These are phyloP conservation scores for Russula foetens DNA, from an alignment of 768 basidiomycete genomes.

Conservation along the genomic window DNA sequence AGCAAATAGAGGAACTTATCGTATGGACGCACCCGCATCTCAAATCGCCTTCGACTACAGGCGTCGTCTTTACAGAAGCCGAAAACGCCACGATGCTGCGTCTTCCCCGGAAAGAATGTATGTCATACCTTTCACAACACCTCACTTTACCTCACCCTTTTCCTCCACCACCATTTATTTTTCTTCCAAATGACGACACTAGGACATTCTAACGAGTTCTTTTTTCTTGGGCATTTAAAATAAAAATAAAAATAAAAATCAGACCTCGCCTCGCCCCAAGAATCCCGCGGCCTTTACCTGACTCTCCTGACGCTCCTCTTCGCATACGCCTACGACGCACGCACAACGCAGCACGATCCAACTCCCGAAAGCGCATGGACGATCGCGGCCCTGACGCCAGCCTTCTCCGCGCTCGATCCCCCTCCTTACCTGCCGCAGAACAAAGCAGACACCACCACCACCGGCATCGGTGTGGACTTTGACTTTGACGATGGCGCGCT, in stretches of 20 bases:
- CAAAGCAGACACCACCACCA: too few relatives aligned
- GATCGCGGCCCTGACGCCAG: conserved; percentile 58
- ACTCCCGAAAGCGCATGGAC: conserved; percentile 90
- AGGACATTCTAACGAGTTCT: background rate
- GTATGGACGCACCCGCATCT: conserved; percentile 55
- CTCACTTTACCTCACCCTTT: background rate
- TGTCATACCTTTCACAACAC: conserved; percentile 14
- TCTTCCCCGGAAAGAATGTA: conserved; percentile 47
- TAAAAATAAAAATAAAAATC: too few relatives aligned
- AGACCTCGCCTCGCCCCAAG: conserved; percentile 54
- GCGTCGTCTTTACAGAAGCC: conserved; percentile 55
- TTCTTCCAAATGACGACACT: background rate
- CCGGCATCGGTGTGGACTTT: background rate
- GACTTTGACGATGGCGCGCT: background rate
- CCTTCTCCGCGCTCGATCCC: conserved; percentile 78
- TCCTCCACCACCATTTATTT: background rate
- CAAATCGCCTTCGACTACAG: conserved; percentile 21
- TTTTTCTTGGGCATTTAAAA: background rate
- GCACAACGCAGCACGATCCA: conserved; percentile 71
- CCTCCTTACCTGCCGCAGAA: conserved; percentile 35
- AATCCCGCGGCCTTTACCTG: conserved; percentile 58
- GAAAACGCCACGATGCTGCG: conserved; percentile 61
- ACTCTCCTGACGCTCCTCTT: conserved; percentile 66
- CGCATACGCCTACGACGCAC: conserved; percentile 73
- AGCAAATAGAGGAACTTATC: conserved; percentile 63